Percentiles rank a stretch among this genome's conserved stretches.
These are phyloP conservation scores for Apiospora pterosperma DNA, from an alignment of 2,329 filamentous ascomycete genomes.

Conservation along the genomic window DNA sequence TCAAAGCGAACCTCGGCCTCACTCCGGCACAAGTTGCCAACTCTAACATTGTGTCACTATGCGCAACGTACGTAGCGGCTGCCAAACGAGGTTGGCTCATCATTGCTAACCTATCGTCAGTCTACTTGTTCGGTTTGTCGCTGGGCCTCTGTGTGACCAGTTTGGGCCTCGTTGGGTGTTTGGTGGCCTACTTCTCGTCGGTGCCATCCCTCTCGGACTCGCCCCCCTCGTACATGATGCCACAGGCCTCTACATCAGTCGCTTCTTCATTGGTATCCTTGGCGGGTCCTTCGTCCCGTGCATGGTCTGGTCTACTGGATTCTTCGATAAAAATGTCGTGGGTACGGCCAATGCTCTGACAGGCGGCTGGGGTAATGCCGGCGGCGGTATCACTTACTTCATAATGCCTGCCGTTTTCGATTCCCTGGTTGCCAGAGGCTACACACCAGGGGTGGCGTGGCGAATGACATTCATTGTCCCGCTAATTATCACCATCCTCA, in stretches of 20 bases:
- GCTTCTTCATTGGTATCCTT: slow-evolving; percentile 79
- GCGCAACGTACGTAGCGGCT: slow-evolving; percentile 51
- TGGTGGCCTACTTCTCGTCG: slow-evolving; percentile 70
- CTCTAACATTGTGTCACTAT: slow-evolving; percentile 83
- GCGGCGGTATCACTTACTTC: slow-evolving; percentile 90
- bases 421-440: slow-evolving; percentile 61
- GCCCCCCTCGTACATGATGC: slow-evolving; percentile 72
- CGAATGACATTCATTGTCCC: slow-evolving; percentile 81
- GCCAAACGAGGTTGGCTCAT: background rate
- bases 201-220: slow-evolving; percentile 77
- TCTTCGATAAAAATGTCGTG: slow-evolving; percentile 90
- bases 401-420: slow-evolving; percentile 90
- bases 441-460: slow-evolving; percentile 71
- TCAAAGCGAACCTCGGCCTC: slow-evolving; percentile 74
- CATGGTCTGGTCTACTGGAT: slow-evolving; percentile 89
- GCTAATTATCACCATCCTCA: slow-evolving; percentile 67
- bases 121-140: slow-evolving; percentile 71
- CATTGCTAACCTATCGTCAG: slow-evolving; percentile 28
- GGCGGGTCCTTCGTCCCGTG: slow-evolving; percentile 80
- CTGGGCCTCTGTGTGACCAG: slow-evolving; percentile 80
- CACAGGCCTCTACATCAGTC: slow-evolving; percentile 64
- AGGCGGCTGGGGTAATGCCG: slow-evolving; percentile 81
- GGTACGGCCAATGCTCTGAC: slow-evolving; percentile 85
- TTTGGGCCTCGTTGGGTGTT: slow-evolving; percentile 82
- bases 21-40: slow-evolving; percentile 72